A percentile compares a stretch with the other conserved stretches of the same genome.
Conservation (phyloP, 176 grass and related monocot species). For the Ampelocalamus luodianensis region DNA sequence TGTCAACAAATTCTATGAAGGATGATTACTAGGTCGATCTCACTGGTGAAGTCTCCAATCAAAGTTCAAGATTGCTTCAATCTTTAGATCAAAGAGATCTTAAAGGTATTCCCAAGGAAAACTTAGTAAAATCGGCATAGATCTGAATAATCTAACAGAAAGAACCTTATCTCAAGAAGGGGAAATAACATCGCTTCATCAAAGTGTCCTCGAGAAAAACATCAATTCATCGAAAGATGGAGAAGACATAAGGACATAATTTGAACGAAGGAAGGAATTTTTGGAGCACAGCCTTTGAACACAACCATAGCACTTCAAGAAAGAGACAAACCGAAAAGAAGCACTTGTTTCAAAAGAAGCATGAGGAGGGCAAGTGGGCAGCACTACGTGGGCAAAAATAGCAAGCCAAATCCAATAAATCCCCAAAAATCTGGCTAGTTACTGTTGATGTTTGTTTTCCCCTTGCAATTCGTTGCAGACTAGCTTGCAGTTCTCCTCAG, state of each 20-base stretch:
- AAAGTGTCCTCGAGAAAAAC: not conserved
- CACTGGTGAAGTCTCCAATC: not conserved
- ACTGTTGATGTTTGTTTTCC: not conserved
- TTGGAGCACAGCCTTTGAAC: not conserved
- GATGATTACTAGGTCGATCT: not conserved
- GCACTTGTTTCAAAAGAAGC: not conserved
- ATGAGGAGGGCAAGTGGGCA: not conserved
- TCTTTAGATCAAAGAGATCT: slow-evolving; percentile 1
- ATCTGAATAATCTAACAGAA: slow-evolving; percentile 10
- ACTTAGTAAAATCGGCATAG: not conserved
- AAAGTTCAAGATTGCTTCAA: not conserved
- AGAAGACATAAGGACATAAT: not conserved
- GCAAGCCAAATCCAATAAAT: slow-evolving; percentile 35
- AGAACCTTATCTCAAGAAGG: not conserved
- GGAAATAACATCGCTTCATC: not conserved
- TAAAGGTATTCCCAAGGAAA: not conserved
- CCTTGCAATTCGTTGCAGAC: not conserved
- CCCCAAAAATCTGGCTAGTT: slow-evolving; percentile 21
- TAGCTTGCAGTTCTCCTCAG: slow-evolving; percentile 19
- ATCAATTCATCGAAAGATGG: not conserved
- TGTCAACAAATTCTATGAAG: not conserved
- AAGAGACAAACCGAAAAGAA: not conserved
- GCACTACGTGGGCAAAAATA: slow-evolving; percentile 9
- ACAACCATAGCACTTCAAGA: slow-evolving; percentile 1
- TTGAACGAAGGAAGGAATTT: not conserved